Percentiles rank a stretch among this genome's conserved stretches.
phyloP scores from a whole-genome alignment of 306 rosid species.

The Begonia fuchsioides region DNA sequence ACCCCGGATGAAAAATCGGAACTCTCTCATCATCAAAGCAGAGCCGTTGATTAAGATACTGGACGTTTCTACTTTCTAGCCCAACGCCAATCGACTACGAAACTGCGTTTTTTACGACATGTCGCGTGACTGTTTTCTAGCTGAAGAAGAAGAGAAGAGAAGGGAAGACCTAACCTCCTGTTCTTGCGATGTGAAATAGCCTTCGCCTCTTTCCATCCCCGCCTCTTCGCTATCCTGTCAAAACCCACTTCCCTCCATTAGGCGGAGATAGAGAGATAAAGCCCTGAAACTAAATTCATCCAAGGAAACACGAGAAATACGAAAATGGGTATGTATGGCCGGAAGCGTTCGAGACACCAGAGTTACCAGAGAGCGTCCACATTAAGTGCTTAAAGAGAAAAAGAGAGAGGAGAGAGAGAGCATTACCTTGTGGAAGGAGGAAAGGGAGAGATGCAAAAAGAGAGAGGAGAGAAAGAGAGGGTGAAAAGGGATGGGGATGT shows the following conservation, averaged over 20 bases:
- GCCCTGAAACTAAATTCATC: not conserved
- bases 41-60: too few species aligned
- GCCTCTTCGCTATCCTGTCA: conserved; percentile 17
- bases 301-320: not conserved
- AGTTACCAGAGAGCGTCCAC: too few species aligned
- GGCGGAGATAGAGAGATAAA: not conserved
- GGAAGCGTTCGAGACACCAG: too few species aligned
- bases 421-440: conserved; percentile 32
- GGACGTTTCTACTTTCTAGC: too few species aligned
- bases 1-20: too few species aligned
- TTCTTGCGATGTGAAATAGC: conserved; percentile 30
- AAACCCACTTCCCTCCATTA: conserved; percentile 7
- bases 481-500: conserved; percentile 21
- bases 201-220: conserved; percentile 50
- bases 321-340: conserved; percentile 2
- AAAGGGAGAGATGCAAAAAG: conserved; percentile 32
- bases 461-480: conserved; percentile 18
- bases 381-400: conserved; percentile 1
- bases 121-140: not conserved
- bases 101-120: too few species aligned
- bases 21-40: too few species aligned
- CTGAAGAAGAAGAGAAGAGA: not conserved
- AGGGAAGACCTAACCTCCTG: conserved; percentile 31
- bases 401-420: conserved; percentile 8
- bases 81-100: too few species aligned